Base-by-base conservation (phyloP, 768 basidiomycete species). In the Collybia sp. region DNA sequence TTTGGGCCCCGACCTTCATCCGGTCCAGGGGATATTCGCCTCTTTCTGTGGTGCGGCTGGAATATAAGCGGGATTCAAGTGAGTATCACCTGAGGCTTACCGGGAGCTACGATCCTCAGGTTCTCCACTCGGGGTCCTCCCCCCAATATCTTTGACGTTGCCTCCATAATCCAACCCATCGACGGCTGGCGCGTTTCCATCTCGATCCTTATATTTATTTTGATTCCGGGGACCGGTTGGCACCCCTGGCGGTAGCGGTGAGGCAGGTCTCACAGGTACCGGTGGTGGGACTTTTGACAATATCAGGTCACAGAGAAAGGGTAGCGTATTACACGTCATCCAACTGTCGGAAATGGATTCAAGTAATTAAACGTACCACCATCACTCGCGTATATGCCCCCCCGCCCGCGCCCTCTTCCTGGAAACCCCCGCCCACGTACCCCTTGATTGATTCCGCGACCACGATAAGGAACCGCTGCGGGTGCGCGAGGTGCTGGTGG, bases 151-250 rank as follows among this genome's bases (percentile, higher is more conserved):
- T 53, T 75, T 73, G 45, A 64, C 69, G 19, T 57, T 76, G 37
- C 83, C 88, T 2, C 88, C 89, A 54, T 93, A 93, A 60, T 93
- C 90, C 56, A 93, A 64, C n/a, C 90, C 89, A 58, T 92, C 89
- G 11, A 89, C 87, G 19, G 88, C 88, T 49, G 88, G 85, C 1
- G 87, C 85, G 57, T 88, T 88, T 12, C 80, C 82, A 58, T 92
- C 89, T 35, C 88, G 76, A 62, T 93, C 90, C 70, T 91, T 92
- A 69, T 93, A 92, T 59, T 89, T 89, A 59, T 88, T 88, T 63
- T 88, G 86, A 61, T 91, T 91, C 37, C 90, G 74, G 11, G 90
- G 90, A 1, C 90, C 90, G 0, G 90, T 93, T 1, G 90, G 90
- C 15, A 93, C 90, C 48, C 83, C 83, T 12, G 90, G 88, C 1